A percentile compares a stretch with the other conserved stretches of the same genome.
phyloP scores from a whole-genome alignment of 2,329 filamentous ascomycete genomes.

The Microsporum canis region DNA sequence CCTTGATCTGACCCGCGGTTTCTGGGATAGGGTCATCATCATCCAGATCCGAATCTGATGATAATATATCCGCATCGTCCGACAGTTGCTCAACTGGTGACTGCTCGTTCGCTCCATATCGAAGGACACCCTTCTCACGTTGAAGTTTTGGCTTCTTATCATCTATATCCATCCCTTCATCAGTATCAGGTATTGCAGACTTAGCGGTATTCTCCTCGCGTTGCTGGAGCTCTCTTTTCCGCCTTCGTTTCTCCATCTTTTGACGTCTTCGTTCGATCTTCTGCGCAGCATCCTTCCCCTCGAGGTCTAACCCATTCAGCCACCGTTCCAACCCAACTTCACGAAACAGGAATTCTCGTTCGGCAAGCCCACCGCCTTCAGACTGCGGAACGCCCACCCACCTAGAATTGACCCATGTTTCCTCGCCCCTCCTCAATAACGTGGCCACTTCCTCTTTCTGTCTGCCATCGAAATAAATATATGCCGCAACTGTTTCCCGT shows the following conservation, averaged over 20 bases:
- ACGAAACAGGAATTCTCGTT: constrained; percentile 92
- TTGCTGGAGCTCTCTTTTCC: constrained; percentile 57
- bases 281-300: constrained; percentile 80
- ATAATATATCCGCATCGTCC: constrained; percentile 54
- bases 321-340: constrained; percentile 93
- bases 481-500: constrained; percentile 95
- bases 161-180: constrained; percentile 30
- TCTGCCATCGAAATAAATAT: constrained; percentile 96
- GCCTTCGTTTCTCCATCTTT: constrained; percentile 71
- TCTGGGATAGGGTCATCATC: constrained; percentile 70
- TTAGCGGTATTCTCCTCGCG: constrained; percentile 39
- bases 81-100: constrained; percentile 62
- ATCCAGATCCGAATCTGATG: constrained; percentile 57
- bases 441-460: constrained; percentile 96
- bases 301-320: constrained; percentile 91
- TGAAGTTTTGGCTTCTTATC: constrained; percentile 20
- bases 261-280: constrained; percentile 55
- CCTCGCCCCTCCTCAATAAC: constrained; percentile 77
- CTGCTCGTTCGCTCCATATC: constrained; percentile 67
- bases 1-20: constrained; percentile 94
- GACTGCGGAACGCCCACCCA: constrained; percentile 91
- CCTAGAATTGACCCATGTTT: constrained; percentile 97
- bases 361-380: constrained; percentile 86
- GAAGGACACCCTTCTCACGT: constrained; percentile 49
- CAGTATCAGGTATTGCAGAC: constrained; percentile 31